A percentile compares a stretch with the other conserved stretches of the same genome.
Conservation (phyloP, 2,329 filamentous ascomycete species). For the Diaporthe vaccinii region DNA sequence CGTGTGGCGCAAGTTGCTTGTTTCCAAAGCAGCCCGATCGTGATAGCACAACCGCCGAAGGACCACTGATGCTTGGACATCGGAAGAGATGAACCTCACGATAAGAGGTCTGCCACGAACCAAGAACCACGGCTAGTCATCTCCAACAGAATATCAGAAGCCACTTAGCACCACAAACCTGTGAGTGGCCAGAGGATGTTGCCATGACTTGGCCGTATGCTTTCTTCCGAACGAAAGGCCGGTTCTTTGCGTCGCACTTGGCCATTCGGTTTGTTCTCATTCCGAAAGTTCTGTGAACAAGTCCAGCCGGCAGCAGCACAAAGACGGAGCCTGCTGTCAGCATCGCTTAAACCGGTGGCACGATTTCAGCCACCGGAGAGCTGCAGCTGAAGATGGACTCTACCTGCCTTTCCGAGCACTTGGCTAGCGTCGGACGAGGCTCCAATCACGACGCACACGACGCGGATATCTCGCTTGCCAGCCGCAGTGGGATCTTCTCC, state of each 20-base stretch:
- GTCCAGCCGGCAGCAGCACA: neutral
- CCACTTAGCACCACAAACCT: neutral
- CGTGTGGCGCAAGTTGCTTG: neutral
- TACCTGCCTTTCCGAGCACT: conserved; percentile 3
- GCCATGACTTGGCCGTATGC: neutral
- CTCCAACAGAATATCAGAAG: neutral
- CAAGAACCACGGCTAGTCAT: neutral
- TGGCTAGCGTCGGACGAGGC: conserved; percentile 29
- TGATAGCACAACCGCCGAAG: too few species aligned
- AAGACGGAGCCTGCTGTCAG: neutral
- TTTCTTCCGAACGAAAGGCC: neutral
- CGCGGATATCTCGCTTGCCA: conserved; percentile 31
- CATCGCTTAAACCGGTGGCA: conserved; percentile 37
- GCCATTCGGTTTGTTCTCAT: neutral
- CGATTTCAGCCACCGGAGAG: conserved; percentile 39
- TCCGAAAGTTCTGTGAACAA: neutral
- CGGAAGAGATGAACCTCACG: neutral
- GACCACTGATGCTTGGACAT: neutral
- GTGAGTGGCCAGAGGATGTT: neutral
- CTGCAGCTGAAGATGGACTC: conserved; percentile 31
- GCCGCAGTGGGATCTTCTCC: neutral
- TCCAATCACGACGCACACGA: conserved; percentile 12
- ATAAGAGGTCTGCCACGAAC: neutral
- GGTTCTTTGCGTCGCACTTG: neutral
- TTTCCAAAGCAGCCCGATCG: neutral